These are phyloP conservation scores for Vigna nakashimae DNA, from an alignment of 306 rosid species.

Conservation along the genomic window DNA sequence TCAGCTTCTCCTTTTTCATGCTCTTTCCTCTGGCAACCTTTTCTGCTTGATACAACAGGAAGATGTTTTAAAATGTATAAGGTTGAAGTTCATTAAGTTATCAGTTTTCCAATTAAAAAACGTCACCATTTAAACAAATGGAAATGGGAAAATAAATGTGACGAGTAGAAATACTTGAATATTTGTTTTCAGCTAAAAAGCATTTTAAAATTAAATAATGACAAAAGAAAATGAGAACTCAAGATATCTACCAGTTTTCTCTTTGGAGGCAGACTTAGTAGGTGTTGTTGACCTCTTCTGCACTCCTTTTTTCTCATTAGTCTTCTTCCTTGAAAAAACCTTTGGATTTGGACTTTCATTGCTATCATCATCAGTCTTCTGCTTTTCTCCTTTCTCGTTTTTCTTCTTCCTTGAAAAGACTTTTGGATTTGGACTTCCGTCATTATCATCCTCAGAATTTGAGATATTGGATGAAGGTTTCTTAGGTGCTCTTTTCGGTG, in stretches of 20 bases:
- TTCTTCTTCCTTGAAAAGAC: constrained; percentile 86
- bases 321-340: constrained; percentile 87
- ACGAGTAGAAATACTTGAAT: background rate
- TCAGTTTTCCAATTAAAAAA: constrained; percentile 18
- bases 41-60: constrained; percentile 56
- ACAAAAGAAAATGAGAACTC: constrained; percentile 36
- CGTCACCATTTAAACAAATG: background rate
- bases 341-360: constrained; percentile 63
- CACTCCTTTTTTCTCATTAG: constrained; percentile 57
- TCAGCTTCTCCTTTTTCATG: constrained; percentile 62
- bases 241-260: constrained; percentile 67
- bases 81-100: constrained; percentile 3
- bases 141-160: constrained; percentile 14
- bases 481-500: constrained; percentile 61
- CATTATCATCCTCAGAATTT: constrained; percentile 67
- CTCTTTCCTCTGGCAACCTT: constrained; percentile 68
- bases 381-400: constrained; percentile 59
- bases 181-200: constrained; percentile 22
- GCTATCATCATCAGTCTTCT: constrained; percentile 60
- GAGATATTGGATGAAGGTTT: constrained; percentile 54
- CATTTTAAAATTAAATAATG: constrained; percentile 29
- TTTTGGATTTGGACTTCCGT: constrained; percentile 60
- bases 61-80: constrained; percentile 26
- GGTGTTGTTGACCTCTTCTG: constrained; percentile 57
- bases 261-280: constrained; percentile 68